phyloP scores from a whole-genome alignment of 441 rosid genomes.

The Corymbia calophylla region DNA sequence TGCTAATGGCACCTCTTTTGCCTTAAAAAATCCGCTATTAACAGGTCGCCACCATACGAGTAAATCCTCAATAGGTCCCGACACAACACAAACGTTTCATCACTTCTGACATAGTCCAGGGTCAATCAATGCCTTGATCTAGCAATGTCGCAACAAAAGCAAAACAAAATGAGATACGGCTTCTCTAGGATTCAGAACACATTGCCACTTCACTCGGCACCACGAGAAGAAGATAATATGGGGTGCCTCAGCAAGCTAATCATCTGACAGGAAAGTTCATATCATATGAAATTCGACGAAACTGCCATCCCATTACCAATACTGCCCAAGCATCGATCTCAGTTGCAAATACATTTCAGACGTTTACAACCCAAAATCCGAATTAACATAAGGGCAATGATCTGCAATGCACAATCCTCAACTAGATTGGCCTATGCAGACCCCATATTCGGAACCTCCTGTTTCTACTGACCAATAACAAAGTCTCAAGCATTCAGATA shows the following conservation, averaged over 20 bases:
- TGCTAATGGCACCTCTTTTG: background rate
- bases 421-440: background rate
- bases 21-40: background rate
- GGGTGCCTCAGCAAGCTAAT: background rate
- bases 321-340: background rate
- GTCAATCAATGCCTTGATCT: background rate
- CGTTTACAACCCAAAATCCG: background rate
- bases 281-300: background rate
- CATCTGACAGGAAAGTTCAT: background rate
- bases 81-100: background rate
- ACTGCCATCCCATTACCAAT: background rate
- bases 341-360: background rate
- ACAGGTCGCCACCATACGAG: background rate
- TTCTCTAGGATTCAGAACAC: background rate
- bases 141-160: background rate
- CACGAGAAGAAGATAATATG: background rate
- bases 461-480: background rate
- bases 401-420: background rate
- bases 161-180: background rate
- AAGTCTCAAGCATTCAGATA: background rate
- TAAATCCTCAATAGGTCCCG: background rate
- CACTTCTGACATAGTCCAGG: background rate
- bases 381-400: background rate
- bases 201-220: background rate
- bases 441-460: background rate